Base-by-base conservation (phyloP, 352 stramenopile genomes). In the Globisporangium polare region DNA sequence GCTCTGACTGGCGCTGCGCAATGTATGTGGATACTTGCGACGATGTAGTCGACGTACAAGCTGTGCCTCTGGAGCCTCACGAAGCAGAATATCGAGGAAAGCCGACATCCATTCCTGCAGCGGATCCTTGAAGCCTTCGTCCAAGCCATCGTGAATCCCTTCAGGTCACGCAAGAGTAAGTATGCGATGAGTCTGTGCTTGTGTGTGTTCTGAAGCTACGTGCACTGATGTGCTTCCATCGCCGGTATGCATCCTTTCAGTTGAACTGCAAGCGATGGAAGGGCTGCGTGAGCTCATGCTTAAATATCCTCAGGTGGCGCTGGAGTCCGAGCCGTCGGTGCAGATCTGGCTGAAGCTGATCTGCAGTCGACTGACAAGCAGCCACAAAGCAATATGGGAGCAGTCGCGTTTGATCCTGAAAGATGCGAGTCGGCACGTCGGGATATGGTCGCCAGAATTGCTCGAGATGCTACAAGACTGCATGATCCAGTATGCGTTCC, bases 91-190 rank as follows among this genome's bases (percentile, higher is more conserved):
- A 68, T 89, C 24, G 66, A 80, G 45, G 53, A 62, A 8, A 61
- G 71, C 41, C 73, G 72, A n/a, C 78, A 80, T 53, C 72, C 71
- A 4, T 75, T 80, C 9, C 59, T 91, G 10, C 66, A 71, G 15
- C 73, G 73, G 18, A 86, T 75, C 8, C 65, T 89, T n/a, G 82
- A 89, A 62, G 74, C 67, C 10, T 58, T 89, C 56, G 69, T 91
- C 9, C 82, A 88, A 42, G 82, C 82, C 8, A 80, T 89, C 24
- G 70, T 88, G 31, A 91, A 89, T 46, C 78, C 82, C 10, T 89
- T 91, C 60, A 77, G 88, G 66, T 88, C 82, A 0, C 78, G 82
- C 20, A 57, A 67, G 37, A 89, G 78, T 86, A 79, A 53, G 78
- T 80, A 4, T 27, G 24, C 13, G 6, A 45, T 45, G 39, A 5